Conservation (phyloP, 2,329 filamentous ascomycete genomes). For the Cladosporium sp. region DNA sequence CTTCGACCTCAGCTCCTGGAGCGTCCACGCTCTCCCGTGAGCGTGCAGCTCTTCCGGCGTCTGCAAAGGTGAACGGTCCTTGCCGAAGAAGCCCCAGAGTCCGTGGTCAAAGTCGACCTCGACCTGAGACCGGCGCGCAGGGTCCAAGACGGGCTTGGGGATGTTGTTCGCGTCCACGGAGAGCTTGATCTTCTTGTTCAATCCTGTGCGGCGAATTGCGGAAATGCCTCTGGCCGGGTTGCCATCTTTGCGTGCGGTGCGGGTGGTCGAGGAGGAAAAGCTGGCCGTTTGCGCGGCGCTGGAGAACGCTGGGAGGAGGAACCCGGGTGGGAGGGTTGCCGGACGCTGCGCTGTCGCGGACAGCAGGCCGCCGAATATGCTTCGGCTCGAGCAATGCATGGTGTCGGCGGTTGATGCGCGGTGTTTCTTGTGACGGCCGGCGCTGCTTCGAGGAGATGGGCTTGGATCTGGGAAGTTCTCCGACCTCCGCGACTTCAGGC, state of each 20-base stretch:
- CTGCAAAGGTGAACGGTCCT: slow-evolving; percentile 59
- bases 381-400: slow-evolving; percentile 11
- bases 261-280: slow-evolving; percentile 24
- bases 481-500: background rate
- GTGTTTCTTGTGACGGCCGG: background rate
- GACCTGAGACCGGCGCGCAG: slow-evolving; percentile 50
- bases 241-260: slow-evolving; percentile 53
- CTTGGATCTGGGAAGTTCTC: background rate
- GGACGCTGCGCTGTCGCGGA: slow-evolving; percentile 9
- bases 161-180: slow-evolving; percentile 66
- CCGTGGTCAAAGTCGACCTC: slow-evolving; percentile 69
- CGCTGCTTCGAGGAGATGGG: background rate
- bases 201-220: slow-evolving; percentile 67
- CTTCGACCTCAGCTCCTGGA: slow-evolving; percentile 79
- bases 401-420: background rate
- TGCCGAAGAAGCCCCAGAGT: slow-evolving; percentile 86
- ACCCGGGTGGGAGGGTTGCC: slow-evolving; percentile 26
- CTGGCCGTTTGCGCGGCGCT: slow-evolving; percentile 15
- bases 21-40: slow-evolving; percentile 77
- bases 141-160: slow-evolving; percentile 62
- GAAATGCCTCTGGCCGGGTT: slow-evolving; percentile 79
- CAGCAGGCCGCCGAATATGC: slow-evolving; percentile 9
- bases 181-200: slow-evolving; percentile 49
- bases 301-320: slow-evolving; percentile 31
- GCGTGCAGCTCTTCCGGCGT: slow-evolving; percentile 64